Base-by-base conservation (phyloP, 2,329 filamentous ascomycete genomes). In the Sclerotinia glacialis region DNA sequence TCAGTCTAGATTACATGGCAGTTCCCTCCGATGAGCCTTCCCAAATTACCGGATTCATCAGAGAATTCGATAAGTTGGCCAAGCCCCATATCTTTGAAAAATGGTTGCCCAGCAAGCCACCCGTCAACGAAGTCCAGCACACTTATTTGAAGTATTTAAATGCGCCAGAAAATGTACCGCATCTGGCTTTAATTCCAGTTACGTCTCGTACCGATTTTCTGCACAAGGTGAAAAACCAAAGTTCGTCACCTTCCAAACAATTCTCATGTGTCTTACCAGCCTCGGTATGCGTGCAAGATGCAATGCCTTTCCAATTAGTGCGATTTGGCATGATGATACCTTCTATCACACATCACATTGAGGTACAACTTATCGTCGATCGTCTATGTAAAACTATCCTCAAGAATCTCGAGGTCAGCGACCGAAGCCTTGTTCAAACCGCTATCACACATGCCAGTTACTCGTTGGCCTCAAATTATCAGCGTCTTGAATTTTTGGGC, bases 401-500 rank as follows among this genome's bases (percentile, higher is more conserved):
- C 2, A 74, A 76, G 18, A 75, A 79, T 1, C 77, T 92, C 0
- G 74, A 76, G 0, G 83, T 94, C 46, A 76, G 76, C 0, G 77
- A 89, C 69, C 70, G 85, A 3, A 77, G 79, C 0, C 78, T 89
- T 44, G 74, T 96, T 0, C 75, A 87, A 1, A 87, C 86, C 12
- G 92, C 93, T 1, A 88, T 96, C 60, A 90, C 85, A 61, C 81
- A 91, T 0, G 85, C 88, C 0, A 81, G 81, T 1, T 86, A 91
- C 0, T 74, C 77, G 2, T 86, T 88, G 58, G 76, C 79, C 1
- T 83, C 82, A 0, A 84, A 97, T 70, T 97, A 97, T 74, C 90
- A 98, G 72, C 83, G 90, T 3, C 80, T 96, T 0, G 95, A 98
- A 75, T 96, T 96, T 71, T 79, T 97, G 0, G 95, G 95, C 0